A percentile compares a stretch with the other conserved stretches of the same genome.
phyloP scores from a whole-genome alignment of 257 asterid genomes.

The Mentha longifolia region DNA sequence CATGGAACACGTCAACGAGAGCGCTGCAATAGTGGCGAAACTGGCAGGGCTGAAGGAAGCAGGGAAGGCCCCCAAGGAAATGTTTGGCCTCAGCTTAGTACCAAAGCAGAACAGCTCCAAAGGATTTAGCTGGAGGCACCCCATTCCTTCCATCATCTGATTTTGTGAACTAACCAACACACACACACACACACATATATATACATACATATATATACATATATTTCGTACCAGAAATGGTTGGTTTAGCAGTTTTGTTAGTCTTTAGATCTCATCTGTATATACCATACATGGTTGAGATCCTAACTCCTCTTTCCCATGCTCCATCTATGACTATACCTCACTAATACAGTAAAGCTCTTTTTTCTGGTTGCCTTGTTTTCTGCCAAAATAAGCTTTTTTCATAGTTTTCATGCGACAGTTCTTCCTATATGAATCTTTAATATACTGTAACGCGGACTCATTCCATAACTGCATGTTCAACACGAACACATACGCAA shows the following conservation, averaged over 20 bases:
- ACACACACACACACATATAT: no score
- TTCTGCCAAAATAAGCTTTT: no score
- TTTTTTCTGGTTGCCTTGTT: no score
- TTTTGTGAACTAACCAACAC: background rate
- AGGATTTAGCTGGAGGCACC: conserved; percentile 64
- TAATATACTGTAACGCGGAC: no score
- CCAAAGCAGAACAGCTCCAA: conserved; percentile 45
- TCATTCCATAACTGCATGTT: background rate
- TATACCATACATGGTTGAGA: conserved; percentile 26
- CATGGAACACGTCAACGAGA: conserved; percentile 73
- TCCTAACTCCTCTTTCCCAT: conserved; percentile 22
- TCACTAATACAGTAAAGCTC: conserved; percentile 10
- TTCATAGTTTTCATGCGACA: no score
- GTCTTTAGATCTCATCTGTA: conserved; percentile 28
- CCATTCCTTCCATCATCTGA: conserved; percentile 53
- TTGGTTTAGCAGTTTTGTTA: conserved; percentile 30
- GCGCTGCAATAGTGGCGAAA: conserved; percentile 75
- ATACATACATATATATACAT: background rate
- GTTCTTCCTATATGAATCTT: no score
- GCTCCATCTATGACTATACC: background rate
- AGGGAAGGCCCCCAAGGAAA: conserved; percentile 65
- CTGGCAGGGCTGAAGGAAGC: conserved; percentile 65
- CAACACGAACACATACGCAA: background rate
- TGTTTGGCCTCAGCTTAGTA: conserved; percentile 82
- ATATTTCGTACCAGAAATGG: conserved; percentile 5